phyloP scores from a whole-genome alignment of 1,284 basidiomycete species.

The Ustilago cynodontis region DNA sequence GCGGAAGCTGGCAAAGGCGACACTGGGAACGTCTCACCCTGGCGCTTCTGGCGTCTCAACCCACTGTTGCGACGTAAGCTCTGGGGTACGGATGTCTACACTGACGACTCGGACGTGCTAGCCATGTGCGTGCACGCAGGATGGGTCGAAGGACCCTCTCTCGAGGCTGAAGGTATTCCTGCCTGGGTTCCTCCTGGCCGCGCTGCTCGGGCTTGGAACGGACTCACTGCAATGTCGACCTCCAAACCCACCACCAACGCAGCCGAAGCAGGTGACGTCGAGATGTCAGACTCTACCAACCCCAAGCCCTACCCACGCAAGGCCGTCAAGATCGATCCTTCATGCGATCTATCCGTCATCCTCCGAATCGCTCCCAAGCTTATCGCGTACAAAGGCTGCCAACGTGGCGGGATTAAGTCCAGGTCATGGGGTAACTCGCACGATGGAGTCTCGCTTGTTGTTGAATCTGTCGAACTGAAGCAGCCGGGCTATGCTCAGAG shows the following conservation, averaged over 20 bases:
- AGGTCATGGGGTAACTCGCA: conserved; percentile 75
- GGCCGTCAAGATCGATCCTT: conserved; percentile 2
- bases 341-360: conserved; percentile 71
- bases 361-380: conserved; percentile 73
- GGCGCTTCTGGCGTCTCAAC: conserved; percentile 62
- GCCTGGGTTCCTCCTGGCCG: conserved; percentile 59
- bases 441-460: conserved; percentile 74
- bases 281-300: conserved; percentile 8
- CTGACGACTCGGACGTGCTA: conserved; percentile 75
- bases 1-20: background rate
- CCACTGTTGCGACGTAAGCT: conserved; percentile 69
- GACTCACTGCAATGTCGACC: conserved; percentile 14
- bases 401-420: conserved; percentile 72
- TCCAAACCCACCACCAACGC: background rate
- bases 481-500: conserved; percentile 56
- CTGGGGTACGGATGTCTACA: conserved; percentile 76
- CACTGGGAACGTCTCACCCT: conserved; percentile 23
- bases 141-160: conserved; percentile 71
- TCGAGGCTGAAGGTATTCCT: conserved; percentile 53
- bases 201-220: conserved; percentile 60
- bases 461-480: conserved; percentile 72
- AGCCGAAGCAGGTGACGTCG: conserved; percentile 2
- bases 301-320: background rate
- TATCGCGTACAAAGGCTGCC: conserved; percentile 73
- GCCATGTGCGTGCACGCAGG: conserved; percentile 74